A percentile compares a stretch with the other conserved stretches of the same genome.
phyloP scores from a whole-genome alignment of 495 filamentous ascomycete species.

The Cercophora samala region DNA sequence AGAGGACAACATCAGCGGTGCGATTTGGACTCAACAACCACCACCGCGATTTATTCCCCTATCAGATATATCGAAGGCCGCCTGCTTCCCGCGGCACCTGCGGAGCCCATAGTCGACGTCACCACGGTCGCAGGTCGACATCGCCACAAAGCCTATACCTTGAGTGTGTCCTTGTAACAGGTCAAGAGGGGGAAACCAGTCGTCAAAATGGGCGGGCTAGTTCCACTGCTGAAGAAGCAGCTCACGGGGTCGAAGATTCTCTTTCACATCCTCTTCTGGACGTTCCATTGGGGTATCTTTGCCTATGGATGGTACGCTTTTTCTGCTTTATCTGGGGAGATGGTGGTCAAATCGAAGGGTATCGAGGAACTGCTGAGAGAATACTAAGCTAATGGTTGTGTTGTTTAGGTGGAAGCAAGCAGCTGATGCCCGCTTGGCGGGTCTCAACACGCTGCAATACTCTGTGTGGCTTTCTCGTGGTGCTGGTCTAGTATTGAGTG shows the following conservation, averaged over 20 bases:
- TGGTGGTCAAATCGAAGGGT: not conserved
- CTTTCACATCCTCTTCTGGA: constrained; percentile 87
- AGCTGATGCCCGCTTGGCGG: constrained; percentile 60
- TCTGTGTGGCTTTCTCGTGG: constrained; percentile 97
- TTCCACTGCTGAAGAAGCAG: constrained; percentile 52
- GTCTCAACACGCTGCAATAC: constrained; percentile 75
- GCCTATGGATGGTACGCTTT: constrained; percentile 77
- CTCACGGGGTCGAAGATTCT: constrained; percentile 64
- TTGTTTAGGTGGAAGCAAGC: constrained; percentile 70
- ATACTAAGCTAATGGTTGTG: constrained; percentile 22
- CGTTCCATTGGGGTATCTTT: constrained; percentile 75
- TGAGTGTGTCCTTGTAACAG: constrained; percentile 1
- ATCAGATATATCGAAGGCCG: constrained; percentile 22
- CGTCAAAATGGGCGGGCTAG: constrained; percentile 40
- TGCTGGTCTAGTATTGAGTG: constrained; percentile 74
- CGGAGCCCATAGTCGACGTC: constrained; percentile 20
- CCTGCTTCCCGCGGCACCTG: too few species aligned
- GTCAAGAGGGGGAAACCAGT: constrained; percentile 26
- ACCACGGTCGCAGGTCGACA: constrained; percentile 54
- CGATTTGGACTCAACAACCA: not conserved
- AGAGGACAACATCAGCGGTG: not conserved
- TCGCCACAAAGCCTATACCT: constrained; percentile 5
- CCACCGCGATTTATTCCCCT: not conserved
- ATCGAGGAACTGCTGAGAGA: not conserved
- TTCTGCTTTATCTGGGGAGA: not conserved